Conservation (phyloP, 2,329 filamentous ascomycete species). For the Teratosphaeria destructans region DNA sequence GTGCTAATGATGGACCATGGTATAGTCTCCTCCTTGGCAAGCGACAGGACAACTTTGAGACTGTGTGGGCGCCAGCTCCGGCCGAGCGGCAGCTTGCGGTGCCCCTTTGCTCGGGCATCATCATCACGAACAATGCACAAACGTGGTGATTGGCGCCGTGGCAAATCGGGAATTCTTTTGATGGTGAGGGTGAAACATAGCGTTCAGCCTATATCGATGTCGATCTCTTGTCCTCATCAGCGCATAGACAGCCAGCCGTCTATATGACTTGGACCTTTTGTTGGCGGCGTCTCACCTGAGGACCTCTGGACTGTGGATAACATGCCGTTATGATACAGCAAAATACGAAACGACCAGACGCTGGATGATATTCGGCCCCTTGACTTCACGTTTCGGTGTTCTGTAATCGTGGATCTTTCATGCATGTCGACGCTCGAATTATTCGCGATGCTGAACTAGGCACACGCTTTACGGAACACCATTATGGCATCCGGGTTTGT, state of each 20-base stretch:
- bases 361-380: neutral
- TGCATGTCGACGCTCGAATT: too few relatives aligned
- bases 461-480: too few relatives aligned
- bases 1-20: too few relatives aligned
- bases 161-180: neutral
- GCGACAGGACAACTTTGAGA: neutral
- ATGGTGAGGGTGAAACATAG: neutral
- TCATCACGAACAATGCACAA: neutral
- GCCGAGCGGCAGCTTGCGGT: neutral
- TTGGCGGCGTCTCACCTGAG: neutral
- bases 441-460: too few relatives aligned
- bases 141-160: neutral
- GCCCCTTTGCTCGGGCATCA: neutral
- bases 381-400: neutral
- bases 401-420: too few relatives aligned
- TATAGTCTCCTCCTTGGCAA: neutral
- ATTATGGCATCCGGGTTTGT: too few relatives aligned
- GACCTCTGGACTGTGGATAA: neutral
- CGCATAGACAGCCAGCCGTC: neutral
- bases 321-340: neutral
- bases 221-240: neutral
- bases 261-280: neutral
- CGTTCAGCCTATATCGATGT: neutral
- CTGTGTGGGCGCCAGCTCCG: neutral
- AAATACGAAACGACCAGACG: neutral